Evolutionary conservation across 495 filamentous ascomycete genomes (phyloP).

Genomic region (Schizothecium vesticola): DNA sequence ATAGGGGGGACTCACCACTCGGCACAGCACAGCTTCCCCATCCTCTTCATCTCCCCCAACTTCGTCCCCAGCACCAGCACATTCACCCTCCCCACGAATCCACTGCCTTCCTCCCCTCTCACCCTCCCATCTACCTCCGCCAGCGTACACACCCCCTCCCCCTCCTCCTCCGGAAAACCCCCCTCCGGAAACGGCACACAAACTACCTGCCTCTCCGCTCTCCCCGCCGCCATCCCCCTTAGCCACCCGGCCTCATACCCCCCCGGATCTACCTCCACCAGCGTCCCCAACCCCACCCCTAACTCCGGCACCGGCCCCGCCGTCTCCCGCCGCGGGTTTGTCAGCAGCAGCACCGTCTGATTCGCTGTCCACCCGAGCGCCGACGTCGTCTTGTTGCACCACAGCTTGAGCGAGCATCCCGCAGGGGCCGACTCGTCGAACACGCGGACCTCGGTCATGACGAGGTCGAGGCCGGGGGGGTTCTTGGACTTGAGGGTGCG

Average conservation of each 20-base stretch:
- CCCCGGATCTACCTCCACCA: conserved; percentile 54
- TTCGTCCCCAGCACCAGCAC: conserved; percentile 52
- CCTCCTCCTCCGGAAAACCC: conserved; percentile 40
- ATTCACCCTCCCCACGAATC: conserved; percentile 56
- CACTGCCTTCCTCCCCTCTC: conserved; percentile 28
- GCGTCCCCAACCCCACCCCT: conserved; percentile 41
- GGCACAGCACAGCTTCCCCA: conserved; percentile 47
- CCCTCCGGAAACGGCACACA: conserved; percentile 47
- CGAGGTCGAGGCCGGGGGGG: conserved; percentile 24
- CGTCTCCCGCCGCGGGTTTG: conserved; percentile 36
- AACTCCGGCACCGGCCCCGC: conserved; percentile 29
- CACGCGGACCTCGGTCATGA: conserved; percentile 48
- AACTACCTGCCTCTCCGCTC: conserved; percentile 50
- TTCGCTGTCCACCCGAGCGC: conserved; percentile 48
- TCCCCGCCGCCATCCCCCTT: conserved; percentile 41
- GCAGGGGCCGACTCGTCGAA: conserved; percentile 54
- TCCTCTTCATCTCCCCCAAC: conserved; percentile 40
- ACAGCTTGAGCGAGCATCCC: conserved; percentile 42
- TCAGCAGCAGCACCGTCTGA: conserved; percentile 53
- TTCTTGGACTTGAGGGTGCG: conserved; percentile 49
- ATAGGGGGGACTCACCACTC: conserved; percentile 46
- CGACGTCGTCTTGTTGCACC: conserved; percentile 45
- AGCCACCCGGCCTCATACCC: conserved; percentile 56
- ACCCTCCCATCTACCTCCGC: conserved; percentile 58
- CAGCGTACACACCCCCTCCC: conserved; percentile 51